Conservation (phyloP, 352 stramenopile genomes). For the Thalassiosira exigua region DNA sequence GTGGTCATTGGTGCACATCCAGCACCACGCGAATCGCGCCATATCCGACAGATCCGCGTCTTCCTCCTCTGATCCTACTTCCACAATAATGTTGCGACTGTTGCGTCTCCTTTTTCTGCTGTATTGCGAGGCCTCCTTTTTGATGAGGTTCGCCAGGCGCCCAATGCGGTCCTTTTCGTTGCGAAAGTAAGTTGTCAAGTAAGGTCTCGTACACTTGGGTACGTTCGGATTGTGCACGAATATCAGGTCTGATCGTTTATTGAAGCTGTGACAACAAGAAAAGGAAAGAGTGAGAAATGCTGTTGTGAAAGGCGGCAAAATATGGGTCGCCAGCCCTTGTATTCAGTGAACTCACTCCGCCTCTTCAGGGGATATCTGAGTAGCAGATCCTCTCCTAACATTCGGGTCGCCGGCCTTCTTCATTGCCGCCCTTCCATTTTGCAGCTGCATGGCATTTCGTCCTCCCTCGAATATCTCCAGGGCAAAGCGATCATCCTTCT, state of each 20-base stretch:
- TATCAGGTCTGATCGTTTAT: conserved; percentile 59
- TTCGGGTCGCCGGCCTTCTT: not conserved
- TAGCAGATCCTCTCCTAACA: too few species aligned
- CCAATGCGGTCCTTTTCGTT: conserved; percentile 46
- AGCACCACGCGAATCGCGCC: conserved; percentile 54
- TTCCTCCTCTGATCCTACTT: not conserved
- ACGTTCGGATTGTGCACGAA: conserved; percentile 57
- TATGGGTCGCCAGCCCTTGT: too few species aligned
- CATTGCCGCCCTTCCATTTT: too few species aligned
- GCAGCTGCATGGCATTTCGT: too few species aligned
- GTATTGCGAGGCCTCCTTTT: conserved; percentile 44
- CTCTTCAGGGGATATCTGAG: too few species aligned
- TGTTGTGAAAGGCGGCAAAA: too few species aligned
- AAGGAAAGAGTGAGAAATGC: not conserved
- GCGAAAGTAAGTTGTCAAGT: conserved; percentile 43
- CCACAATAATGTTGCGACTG: not conserved
- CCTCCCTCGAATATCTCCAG: conserved; percentile 61
- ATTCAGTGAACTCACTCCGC: conserved; percentile 7
- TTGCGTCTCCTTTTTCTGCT: conserved; percentile 17
- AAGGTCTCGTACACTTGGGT: conserved; percentile 31
- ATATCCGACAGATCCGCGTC: conserved; percentile 41
- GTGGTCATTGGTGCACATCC: conserved; percentile 53
- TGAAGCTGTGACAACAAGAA: conserved; percentile 48
- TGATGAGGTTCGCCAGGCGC: conserved; percentile 39
- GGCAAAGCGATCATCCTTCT: conserved; percentile 33